These are phyloP conservation scores for Saccharum spontaneum DNA, from an alignment of 176 grass and related monocot species.

Conservation along the genomic window DNA sequence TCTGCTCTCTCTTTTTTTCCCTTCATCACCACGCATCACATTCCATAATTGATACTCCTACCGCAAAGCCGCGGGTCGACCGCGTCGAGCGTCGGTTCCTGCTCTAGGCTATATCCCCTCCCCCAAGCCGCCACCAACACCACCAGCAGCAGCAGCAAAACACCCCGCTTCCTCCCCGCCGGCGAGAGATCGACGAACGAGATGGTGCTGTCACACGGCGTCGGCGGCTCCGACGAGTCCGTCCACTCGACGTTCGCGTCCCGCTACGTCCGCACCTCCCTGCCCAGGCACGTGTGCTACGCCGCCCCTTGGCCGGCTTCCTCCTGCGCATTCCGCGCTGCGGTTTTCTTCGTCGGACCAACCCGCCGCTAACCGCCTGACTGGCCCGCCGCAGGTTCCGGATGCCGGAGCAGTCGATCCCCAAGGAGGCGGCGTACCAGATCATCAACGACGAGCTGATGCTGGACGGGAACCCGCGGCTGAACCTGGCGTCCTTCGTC, in stretches of 20 bases:
- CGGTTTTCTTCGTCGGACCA: neutral
- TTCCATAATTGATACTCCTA: neutral
- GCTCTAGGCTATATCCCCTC: too few relatives aligned
- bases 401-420: constrained; percentile 66
- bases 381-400: constrained; percentile 37
- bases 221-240: constrained; percentile 50
- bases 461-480: constrained; percentile 88
- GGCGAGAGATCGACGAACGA: neutral
- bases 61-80: neutral
- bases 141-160: neutral
- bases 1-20: too few relatives aligned
- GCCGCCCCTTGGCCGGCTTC: neutral
- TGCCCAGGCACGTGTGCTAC: constrained; percentile 51
- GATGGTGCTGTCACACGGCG: constrained; percentile 70
- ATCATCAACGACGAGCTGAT: constrained; percentile 98
- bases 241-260: constrained; percentile 85
- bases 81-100: neutral
- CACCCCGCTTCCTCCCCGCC: neutral
- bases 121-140: neutral
- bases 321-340: neutral
- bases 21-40: too few relatives aligned
- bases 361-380: neutral
- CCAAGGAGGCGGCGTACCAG: constrained; percentile 91
- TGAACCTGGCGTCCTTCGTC: constrained; percentile 91
- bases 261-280: constrained; percentile 72